phyloP scores from a whole-genome alignment of 192 early-diverging fungal genomes.

The Haplosporangium gracile region DNA sequence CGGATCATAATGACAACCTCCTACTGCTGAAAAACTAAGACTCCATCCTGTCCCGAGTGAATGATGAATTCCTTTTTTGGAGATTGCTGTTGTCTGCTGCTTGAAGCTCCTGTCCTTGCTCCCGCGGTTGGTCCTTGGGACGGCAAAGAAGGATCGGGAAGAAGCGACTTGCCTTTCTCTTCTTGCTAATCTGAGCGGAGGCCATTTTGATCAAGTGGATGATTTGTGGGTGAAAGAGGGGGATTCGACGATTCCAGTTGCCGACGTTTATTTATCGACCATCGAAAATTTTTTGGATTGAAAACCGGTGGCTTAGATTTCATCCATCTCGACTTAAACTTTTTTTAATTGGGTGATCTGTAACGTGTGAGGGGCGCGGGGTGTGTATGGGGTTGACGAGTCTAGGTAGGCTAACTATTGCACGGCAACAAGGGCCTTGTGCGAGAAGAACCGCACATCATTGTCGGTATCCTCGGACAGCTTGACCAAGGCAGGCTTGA shows the following conservation, averaged over 20 bases:
- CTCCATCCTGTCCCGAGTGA: background rate
- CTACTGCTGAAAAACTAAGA: background rate
- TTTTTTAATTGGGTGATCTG: background rate
- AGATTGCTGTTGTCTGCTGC: background rate
- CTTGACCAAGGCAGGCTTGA: slow-evolving; percentile 87
- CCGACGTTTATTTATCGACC: slow-evolving; percentile 26
- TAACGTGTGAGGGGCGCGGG: no score
- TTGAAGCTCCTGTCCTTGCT: background rate
- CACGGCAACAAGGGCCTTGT: slow-evolving; percentile 69
- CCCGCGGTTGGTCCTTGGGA: background rate
- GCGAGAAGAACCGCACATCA: slow-evolving; percentile 96
- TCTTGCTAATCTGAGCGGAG: slow-evolving; percentile 77
- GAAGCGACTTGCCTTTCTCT: slow-evolving; percentile 73
- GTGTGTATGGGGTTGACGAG: background rate
- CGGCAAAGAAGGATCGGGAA: background rate
- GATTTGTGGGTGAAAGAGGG: slow-evolving; percentile 43
- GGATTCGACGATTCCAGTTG: slow-evolving; percentile 8
- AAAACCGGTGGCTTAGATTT: slow-evolving; percentile 24
- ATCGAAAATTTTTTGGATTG: slow-evolving; percentile 36
- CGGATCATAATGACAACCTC: background rate
- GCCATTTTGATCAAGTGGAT: slow-evolving; percentile 50
- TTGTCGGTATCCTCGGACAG: slow-evolving; percentile 90
- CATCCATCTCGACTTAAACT: background rate
- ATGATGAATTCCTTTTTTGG: background rate
- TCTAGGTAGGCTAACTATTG: background rate